Evolutionary conservation across 345 rosid species (phyloP), one percentile per base, ranked within the genome.

Genomic region (Eucalyptus polyanthemos): DNA sequence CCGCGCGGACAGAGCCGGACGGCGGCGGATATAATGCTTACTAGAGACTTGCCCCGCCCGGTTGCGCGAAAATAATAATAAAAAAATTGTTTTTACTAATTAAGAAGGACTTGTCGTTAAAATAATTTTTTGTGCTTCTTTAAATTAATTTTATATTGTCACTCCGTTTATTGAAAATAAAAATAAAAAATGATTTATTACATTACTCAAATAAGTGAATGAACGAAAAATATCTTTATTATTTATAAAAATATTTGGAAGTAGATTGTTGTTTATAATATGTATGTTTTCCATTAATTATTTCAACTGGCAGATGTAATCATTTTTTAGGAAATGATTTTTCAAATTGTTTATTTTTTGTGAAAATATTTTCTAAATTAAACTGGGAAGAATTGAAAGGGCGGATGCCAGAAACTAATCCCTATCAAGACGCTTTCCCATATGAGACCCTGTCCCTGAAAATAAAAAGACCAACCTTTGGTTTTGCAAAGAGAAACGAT

Each of bases 301-400:
- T 62, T 13, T 60, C 1, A 1, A 62, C 0, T 0, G 1, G 0
- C 0, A 62, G 0, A 62, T 0, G 0, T 9, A 6, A 62, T 62
- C 1, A 60, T 11, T 27, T 0, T 62, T 12, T 27, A 6, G 7
- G 15, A 1, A 29, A 29, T 29, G n/a, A 3, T 11, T 27, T 62
- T 62, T 29, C 2, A 62, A 29, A 62, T 62, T 0, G 0, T 60
- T 27, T 29, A 27, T 60, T 60, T 60, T 65, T 0, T 0, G 0
- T 0, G 0, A 8, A 49, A 49, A 49, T 13, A 49, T 13, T 49
- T 49, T 49, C 5, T 1, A 49, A 49, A 49, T 49, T 1, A 49
- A 49, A 21, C 0, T 56, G 62, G 13, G 29, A 24, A 56, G 62
- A 56, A 56, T 2, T 54, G 24, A 0, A 54, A 2, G 25, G 25